These are phyloP conservation scores for Eremochloa ophiuroides DNA, from an alignment of 176 grass and related monocot genomes.

Conservation along the genomic window DNA sequence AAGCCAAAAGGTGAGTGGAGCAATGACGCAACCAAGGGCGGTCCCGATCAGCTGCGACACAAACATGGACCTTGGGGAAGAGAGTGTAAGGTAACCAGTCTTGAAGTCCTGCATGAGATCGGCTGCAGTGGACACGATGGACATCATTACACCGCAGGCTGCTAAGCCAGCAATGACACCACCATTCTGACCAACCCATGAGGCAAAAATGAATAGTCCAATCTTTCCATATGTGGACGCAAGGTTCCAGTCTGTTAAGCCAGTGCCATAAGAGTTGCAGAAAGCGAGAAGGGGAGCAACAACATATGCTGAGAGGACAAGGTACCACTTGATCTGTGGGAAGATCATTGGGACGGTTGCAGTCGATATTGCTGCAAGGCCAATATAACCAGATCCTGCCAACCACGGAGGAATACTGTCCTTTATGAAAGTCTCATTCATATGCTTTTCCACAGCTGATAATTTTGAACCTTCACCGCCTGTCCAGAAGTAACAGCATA, in stretches of 20 bases:
- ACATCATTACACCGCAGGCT: slow-evolving; percentile 88
- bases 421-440: slow-evolving; percentile 53
- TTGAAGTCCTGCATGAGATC: slow-evolving; percentile 99
- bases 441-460: slow-evolving; percentile 49
- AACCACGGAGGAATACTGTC: slow-evolving; percentile 80
- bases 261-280: slow-evolving; percentile 83
- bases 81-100: slow-evolving; percentile 84
- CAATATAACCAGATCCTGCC: slow-evolving; percentile 59
- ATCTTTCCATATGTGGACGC: slow-evolving; percentile 80
- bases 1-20: slow-evolving; percentile 85
- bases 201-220: slow-evolving; percentile 76
- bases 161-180: slow-evolving; percentile 78
- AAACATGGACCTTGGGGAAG: slow-evolving; percentile 85
- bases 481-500: slow-evolving; percentile 28
- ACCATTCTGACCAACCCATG: slow-evolving; percentile 58
- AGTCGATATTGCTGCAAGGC: slow-evolving; percentile 66
- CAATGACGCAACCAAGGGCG: slow-evolving; percentile 65
- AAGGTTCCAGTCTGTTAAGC: slow-evolving; percentile 82
- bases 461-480: slow-evolving; percentile 46
- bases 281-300: slow-evolving; percentile 78
- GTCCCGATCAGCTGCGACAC: slow-evolving; percentile 85
- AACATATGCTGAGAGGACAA: slow-evolving; percentile 58
- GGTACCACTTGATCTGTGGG: slow-evolving; percentile 86
- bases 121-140: slow-evolving; percentile 74
- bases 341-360: slow-evolving; percentile 70